Conservation (phyloP, 352 stramenopile species). For the Saprolegnia diclina region DNA sequence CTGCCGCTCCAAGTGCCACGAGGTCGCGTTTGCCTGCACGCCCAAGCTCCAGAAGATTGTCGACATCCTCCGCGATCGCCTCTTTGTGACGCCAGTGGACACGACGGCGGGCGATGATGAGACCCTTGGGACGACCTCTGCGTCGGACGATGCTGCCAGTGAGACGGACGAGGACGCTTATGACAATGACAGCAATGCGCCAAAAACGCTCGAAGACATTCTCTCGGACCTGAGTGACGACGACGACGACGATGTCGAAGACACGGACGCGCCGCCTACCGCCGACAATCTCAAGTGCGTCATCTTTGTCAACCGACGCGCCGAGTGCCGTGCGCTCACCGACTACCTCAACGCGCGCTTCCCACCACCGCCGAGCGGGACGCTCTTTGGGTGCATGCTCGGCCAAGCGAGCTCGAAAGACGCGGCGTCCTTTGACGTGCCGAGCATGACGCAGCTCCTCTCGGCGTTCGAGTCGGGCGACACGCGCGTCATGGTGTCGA, state of each 20-base stretch:
- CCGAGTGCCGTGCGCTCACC: constrained; percentile 66
- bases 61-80: constrained; percentile 38
- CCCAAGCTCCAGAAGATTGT: constrained; percentile 54
- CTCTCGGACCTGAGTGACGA: neutral
- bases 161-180: constrained; percentile 30
- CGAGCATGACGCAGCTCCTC: constrained; percentile 52
- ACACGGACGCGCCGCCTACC: neutral
- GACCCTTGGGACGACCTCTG: neutral
- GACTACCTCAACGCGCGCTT: constrained; percentile 77
- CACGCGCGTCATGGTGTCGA: constrained; percentile 63
- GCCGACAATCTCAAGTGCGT: constrained; percentile 36
- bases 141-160: constrained; percentile 17
- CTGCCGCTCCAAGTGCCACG: constrained; percentile 35
- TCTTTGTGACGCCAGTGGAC: constrained; percentile 19
- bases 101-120: neutral
- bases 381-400: constrained; percentile 57
- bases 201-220: neutral
- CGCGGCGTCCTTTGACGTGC: constrained; percentile 50
- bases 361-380: neutral
- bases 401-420: constrained; percentile 48
- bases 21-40: constrained; percentile 47
- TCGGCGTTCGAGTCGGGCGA: constrained; percentile 49
- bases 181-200: constrained; percentile 34
- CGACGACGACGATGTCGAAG: constrained; percentile 5
- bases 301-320: constrained; percentile 78